Conservation (phyloP, 2,329 filamentous ascomycete species). For the Arthrobotrys pseudoclavata region DNA sequence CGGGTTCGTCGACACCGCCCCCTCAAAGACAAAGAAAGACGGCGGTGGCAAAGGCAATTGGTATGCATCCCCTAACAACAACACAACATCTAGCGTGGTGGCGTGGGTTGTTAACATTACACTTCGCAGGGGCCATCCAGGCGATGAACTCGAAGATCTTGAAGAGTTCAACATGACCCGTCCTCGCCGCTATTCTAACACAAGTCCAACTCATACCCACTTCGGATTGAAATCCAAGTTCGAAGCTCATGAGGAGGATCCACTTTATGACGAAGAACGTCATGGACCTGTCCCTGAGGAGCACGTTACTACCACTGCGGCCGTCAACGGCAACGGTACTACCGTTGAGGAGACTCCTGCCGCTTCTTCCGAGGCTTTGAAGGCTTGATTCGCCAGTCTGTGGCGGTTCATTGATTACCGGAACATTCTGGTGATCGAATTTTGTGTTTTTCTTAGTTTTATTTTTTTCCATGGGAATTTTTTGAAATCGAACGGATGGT, state of each 20-base stretch:
- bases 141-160: slow-evolving; percentile 81
- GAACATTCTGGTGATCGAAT: too few species aligned
- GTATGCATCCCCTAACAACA: slow-evolving; percentile 70
- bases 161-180: slow-evolving; percentile 86
- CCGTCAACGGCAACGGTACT: slow-evolving; percentile 19
- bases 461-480: slow-evolving; percentile 11
- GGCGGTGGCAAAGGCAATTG: slow-evolving; percentile 94
- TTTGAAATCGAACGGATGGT: slow-evolving; percentile 12
- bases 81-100: slow-evolving; percentile 3
- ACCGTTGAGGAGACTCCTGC: slow-evolving; percentile 14
- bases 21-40: slow-evolving; percentile 97
- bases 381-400: neutral
- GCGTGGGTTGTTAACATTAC: neutral
- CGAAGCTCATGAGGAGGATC: slow-evolving; percentile 87
- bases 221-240: slow-evolving; percentile 93
- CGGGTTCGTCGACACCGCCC: slow-evolving; percentile 83
- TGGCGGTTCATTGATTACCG: neutral
- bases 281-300: slow-evolving; percentile 71
- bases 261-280: slow-evolving; percentile 88
- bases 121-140: slow-evolving; percentile 79
- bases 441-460: slow-evolving; percentile 6
- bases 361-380: slow-evolving; percentile 46
- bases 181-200: slow-evolving; percentile 91
- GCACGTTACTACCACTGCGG: neutral
- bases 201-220: slow-evolving; percentile 76